Base-by-base conservation (phyloP, 2,329 filamentous ascomycete species). In the Tolypocladium tropicale region DNA sequence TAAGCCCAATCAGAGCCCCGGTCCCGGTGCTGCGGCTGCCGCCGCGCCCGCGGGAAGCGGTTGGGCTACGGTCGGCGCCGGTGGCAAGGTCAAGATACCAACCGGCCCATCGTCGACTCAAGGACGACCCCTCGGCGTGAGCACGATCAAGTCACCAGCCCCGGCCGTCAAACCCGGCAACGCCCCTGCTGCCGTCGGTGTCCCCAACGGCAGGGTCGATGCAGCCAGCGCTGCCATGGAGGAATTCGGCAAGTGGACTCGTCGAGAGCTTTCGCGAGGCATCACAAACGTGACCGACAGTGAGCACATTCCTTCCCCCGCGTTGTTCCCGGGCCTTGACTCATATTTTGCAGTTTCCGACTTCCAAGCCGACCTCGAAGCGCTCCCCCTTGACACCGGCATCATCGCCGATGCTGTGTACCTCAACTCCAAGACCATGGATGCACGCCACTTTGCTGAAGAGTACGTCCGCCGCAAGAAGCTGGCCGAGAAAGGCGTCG, bases 21-120 rank as follows among this genome's bases (percentile, higher is more conserved):
- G 68, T 57, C 62, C 71, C 25, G 61, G 65, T 23, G 60, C 70
- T 16, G 32, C 60, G 12, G 54, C 61, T 48, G 64, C 72, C 16
- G 71, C 73, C 7, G 65, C 75, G 56, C 65, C 76, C 25, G 67
- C 75, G n/a, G 70, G 60, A 2, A 61, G 61, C 6, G 90, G 91
- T 2, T 99, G 94, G 94, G 93, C 92, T 12, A 97, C 92, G 0
- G 93, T 99, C 43, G 94, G 94, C 52, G 91, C 93, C 36, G 87
- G 92, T 62, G 94, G 94, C 16, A 99, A 96, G 76, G 82, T 89
- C 53, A 97, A 96, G 76, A 76, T 82, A 32, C 88, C 89, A 6
- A 80, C 79, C 3, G 81, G 78, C 0, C 79, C 84, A 16, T 74
- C 78, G 18, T 74, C 78, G 2, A 76, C 78, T 6, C 75, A 76